Evolutionary conservation across 768 basidiomycete species (phyloP).

Genomic region (Hypholoma fasciculare): DNA sequence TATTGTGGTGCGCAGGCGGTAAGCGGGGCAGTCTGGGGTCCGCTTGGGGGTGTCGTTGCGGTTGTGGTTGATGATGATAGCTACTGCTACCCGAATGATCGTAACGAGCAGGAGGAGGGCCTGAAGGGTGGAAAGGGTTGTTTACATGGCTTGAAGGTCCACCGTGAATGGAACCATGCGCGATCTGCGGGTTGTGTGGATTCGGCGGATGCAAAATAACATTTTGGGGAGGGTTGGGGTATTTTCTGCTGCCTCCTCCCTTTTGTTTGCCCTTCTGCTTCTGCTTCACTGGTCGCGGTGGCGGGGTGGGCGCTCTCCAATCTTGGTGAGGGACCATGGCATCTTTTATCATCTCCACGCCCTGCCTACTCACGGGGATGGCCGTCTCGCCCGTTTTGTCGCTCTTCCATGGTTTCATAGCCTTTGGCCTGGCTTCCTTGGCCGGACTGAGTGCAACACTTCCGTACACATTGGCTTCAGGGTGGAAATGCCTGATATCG

Average conservation of each 20-base stretch:
- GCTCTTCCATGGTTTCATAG: constrained; percentile 19
- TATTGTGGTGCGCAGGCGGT: not conserved
- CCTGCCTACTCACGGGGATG: constrained; percentile 7
- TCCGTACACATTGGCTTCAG: constrained; percentile 12
- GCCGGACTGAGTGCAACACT: constrained; percentile 15
- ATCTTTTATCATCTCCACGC: constrained; percentile 7
- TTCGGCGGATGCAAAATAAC: too few relatives aligned
- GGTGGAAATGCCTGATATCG: constrained; percentile 13
- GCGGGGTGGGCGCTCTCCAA: constrained; percentile 13
- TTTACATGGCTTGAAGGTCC: too few relatives aligned
- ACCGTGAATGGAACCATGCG: too few relatives aligned
- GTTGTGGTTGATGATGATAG: too few relatives aligned
- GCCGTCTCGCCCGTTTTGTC: constrained; percentile 13
- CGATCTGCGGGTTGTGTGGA: too few relatives aligned
- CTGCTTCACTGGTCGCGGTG: not conserved
- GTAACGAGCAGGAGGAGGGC: too few relatives aligned
- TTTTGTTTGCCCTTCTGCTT: not conserved
- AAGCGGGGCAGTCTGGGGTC: too few relatives aligned
- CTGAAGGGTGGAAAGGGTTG: too few relatives aligned
- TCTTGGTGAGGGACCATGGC: constrained; percentile 11
- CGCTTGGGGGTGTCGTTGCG: too few relatives aligned
- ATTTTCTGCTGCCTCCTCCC: not conserved
- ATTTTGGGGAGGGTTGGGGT: not conserved
- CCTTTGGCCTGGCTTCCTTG: constrained; percentile 3
- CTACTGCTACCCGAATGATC: too few relatives aligned